A percentile compares a stretch with the other conserved stretches of the same genome.
Evolutionary conservation across 1,284 basidiomycete species (phyloP).

Genomic region (Leccinum fallax): DNA sequence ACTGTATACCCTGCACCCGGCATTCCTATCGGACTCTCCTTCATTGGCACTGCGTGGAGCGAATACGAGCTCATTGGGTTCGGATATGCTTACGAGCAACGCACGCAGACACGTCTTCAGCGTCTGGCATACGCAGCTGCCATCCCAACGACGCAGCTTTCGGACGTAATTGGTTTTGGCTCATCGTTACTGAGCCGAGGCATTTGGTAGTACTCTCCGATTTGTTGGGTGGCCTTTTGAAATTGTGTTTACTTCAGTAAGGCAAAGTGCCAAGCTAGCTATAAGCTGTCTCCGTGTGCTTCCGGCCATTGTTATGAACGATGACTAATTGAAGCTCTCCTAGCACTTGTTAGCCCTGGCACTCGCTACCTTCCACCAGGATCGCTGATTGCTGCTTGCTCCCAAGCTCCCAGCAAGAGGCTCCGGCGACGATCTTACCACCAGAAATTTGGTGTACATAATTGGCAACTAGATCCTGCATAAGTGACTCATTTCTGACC

Average conservation of each 20-base stretch:
- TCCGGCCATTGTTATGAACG: neutral
- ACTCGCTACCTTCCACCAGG: neutral
- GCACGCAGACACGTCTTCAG: conserved; percentile 54
- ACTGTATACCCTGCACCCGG: conserved; percentile 58
- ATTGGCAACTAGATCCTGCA: neutral
- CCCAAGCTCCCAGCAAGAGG: neutral
- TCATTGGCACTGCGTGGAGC: conserved; percentile 64
- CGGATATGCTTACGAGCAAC: conserved; percentile 69
- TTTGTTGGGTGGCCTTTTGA: too few species aligned
- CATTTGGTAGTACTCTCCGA: too few species aligned
- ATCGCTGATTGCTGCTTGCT: neutral
- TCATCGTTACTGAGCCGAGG: neutral
- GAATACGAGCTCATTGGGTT: conserved; percentile 61
- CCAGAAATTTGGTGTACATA: neutral
- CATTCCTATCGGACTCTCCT: conserved; percentile 64
- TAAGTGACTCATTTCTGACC: neutral
- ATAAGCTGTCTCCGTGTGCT: neutral
- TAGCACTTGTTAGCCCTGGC: neutral
- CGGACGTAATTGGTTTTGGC: conserved; percentile 42
- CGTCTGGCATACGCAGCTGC: conserved; percentile 56
- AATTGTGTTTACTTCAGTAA: too few species aligned
- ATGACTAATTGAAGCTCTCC: neutral
- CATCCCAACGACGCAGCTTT: conserved; percentile 62
- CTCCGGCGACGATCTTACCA: neutral
- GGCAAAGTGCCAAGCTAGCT: too few species aligned